Evolutionary conservation across 1,139 yeast genomes (phyloP), one percentile per base, ranked within the genome.

Genomic region (Pneumocystis murina): DNA sequence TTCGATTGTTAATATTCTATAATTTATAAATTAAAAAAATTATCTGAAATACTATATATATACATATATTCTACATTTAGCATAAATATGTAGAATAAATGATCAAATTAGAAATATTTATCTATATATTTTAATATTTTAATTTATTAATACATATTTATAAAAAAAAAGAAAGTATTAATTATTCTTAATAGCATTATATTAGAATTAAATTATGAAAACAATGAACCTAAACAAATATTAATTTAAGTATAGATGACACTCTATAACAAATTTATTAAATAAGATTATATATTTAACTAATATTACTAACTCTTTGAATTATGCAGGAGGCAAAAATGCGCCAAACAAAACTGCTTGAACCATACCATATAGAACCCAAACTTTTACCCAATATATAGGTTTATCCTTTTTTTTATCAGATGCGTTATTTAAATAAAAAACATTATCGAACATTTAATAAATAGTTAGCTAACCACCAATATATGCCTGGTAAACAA

Each of bases 271-370:
- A 24, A 43, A 24, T 24, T 8, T 48, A 24, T 10, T 48, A 24
- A 24, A 48, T n/a, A 24, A 20, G 5, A 24, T 48, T 24, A 12
- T 48, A 48, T 48, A 48, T 24, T 48, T 48, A 48, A 33, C 4
- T 33, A 33, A 48, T 12, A 24, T 48, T 48, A 4, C 28, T 24
- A 48, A 17, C n/a, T 24, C 16, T 48, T 24, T 24, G 14, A 48
- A 3, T 36, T 60, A 62, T 30, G 63, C 63, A 7, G 63, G 63
- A 16, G 63, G 63, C 30, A 62, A 20, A 36, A 62, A 62, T 17
- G 63, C 41, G 8, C 63, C 63, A 55, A 59, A 62, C 16, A 62
- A 55, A 30, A 55, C 63, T 8, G 63, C 63, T 39, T 62, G 63
- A 39, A 62, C 48, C 36, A 60, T 33, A 17, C 33, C 61, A 30